Evolutionary conservation across 352 stramenopile species (phyloP).

Genomic region (Globisporangium takayamanum): DNA sequence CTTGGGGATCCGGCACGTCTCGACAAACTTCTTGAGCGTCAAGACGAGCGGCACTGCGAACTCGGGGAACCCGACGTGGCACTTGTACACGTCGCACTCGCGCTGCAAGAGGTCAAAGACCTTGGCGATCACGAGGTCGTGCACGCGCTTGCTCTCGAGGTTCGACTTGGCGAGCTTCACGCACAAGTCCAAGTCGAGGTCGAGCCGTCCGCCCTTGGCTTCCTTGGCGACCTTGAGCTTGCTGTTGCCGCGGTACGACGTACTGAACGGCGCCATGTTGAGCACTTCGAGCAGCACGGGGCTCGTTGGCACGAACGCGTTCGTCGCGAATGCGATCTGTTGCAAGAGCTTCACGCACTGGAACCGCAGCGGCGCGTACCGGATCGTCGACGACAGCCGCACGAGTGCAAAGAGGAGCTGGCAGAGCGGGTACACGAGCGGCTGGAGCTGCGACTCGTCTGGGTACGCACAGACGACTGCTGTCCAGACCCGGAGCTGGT

Average conservation of each 20-base stretch:
- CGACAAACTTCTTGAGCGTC: conserved; percentile 87
- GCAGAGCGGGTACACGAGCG: conserved; percentile 94
- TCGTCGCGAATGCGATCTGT: conserved; percentile 91
- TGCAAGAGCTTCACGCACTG: conserved; percentile 96
- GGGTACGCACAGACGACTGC: conserved; percentile 92
- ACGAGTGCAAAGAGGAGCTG: conserved; percentile 84
- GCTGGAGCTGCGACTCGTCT: conserved; percentile 77
- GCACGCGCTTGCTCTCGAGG: conserved; percentile 78
- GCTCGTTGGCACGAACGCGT: conserved; percentile 94
- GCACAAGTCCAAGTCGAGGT: conserved; percentile 74
- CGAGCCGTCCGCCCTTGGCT: conserved; percentile 24
- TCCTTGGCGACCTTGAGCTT: conserved; percentile 36
- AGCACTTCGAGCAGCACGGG: conserved; percentile 93
- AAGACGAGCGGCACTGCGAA: conserved; percentile 87
- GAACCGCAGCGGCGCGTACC: conserved; percentile 91
- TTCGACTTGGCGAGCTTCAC: conserved; percentile 91
- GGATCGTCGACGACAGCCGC: conserved; percentile 69
- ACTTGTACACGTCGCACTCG: conserved; percentile 94
- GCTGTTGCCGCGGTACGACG: conserved; percentile 59
- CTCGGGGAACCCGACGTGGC: conserved; percentile 94
- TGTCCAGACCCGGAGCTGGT: conserved; percentile 96
- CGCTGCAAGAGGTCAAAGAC: conserved; percentile 93
- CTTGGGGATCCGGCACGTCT: conserved; percentile 63
- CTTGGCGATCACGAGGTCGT: conserved; percentile 88
- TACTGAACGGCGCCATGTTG: conserved; percentile 84